Evolutionary conservation across 805 yeast species (phyloP).

Genomic region (Ogataea wickerhamii): DNA sequence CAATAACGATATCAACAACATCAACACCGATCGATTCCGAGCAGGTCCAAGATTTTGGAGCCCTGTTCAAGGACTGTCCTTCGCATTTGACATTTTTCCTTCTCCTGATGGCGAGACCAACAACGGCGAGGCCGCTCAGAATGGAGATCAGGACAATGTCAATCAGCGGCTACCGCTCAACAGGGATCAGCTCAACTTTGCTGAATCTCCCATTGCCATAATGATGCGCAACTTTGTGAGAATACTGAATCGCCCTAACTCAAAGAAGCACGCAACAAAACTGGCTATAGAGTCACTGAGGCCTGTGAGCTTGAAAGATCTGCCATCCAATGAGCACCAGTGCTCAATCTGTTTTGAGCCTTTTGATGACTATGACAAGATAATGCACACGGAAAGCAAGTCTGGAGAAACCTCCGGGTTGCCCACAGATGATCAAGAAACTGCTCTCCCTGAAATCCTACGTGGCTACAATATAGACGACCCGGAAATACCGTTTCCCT

Average conservation of each 20-base stretch:
- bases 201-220: constrained; percentile 17
- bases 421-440: background rate
- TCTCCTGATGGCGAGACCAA: constrained; percentile 1
- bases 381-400: background rate
- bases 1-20: background rate
- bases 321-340: constrained; percentile 31
- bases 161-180: no score
- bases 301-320: constrained; percentile 23
- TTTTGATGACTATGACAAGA: constrained; percentile 17
- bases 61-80: constrained; percentile 14
- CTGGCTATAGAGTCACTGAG: constrained; percentile 32
- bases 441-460: constrained; percentile 13
- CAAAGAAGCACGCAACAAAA: constrained; percentile 26
- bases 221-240: constrained; percentile 21
- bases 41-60: constrained; percentile 2
- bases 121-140: background rate
- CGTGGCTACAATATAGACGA: constrained; percentile 23
- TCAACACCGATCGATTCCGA: background rate
- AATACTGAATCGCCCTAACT: constrained; percentile 16
- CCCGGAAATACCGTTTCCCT: constrained; percentile 28
- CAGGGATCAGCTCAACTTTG: constrained; percentile 1
- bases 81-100: constrained; percentile 17
- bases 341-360: constrained; percentile 45
- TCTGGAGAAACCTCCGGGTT: background rate
- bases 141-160: background rate